phyloP scores from a whole-genome alignment of 1,284 basidiomycete species.

The Cryptococcus sp. region DNA sequence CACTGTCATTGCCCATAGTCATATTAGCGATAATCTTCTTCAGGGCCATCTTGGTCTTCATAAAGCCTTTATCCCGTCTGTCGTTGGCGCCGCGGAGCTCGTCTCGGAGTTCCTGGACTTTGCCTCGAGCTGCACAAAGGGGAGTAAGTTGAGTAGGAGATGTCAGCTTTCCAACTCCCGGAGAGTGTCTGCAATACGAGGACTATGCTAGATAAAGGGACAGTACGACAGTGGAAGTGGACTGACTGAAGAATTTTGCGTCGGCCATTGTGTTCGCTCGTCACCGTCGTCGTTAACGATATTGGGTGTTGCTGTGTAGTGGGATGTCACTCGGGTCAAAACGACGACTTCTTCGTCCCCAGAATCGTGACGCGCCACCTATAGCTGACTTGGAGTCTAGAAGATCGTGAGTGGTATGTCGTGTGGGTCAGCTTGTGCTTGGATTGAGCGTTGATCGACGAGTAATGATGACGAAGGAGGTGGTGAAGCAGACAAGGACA shows the following conservation, averaged over 20 bases:
- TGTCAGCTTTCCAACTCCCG: neutral
- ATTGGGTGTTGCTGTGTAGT: no score
- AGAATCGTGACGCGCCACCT: neutral
- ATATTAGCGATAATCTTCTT: constrained; percentile 97
- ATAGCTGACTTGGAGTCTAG: neutral
- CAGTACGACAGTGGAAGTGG: neutral
- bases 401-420: neutral
- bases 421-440: neutral
- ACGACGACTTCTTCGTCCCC: neutral
- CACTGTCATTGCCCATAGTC: constrained; percentile 97
- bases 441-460: neutral
- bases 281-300: neutral
- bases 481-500: neutral
- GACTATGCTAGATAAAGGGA: neutral
- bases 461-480: neutral
- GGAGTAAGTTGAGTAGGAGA: neutral
- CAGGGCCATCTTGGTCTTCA: constrained; percentile 83
- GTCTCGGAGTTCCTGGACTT: constrained; percentile 75
- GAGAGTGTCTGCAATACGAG: neutral
- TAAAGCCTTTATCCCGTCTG: constrained; percentile 89
- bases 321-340: no score
- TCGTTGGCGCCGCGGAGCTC: constrained; percentile 83
- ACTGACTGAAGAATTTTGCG: constrained; percentile 53
- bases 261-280: constrained; percentile 45
- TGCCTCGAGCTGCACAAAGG: constrained; percentile 64